Base-by-base conservation (phyloP, 1,284 basidiomycete species). In the Coniophora puteana region DNA sequence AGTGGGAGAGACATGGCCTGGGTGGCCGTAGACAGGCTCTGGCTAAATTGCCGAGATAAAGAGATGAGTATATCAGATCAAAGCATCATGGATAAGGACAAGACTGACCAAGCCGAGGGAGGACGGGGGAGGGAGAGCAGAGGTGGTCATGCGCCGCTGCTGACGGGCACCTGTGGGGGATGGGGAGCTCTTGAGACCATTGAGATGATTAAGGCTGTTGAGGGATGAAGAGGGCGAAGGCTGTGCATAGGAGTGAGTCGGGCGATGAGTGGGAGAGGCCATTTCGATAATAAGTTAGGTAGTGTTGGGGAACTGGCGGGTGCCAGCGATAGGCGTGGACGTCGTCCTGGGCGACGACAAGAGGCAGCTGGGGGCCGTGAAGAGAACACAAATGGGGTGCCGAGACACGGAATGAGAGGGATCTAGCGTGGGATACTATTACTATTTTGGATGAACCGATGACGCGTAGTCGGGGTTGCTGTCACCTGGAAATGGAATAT, bases 11-110 rank as follows among this genome's bases (percentile, higher is more conserved):
- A n/a, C 16, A 16, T 37, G 42, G 17, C 28, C 36, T 1, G 61
- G 59, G 11, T 62, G 56, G 38, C 60, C 60, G 25, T 46, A 64
- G 37, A 59, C 58, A 4, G 61, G 58, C 42, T 64, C 58, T 37
- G 60, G 58, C 58, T 64, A 36, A 30, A 31, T 36, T 21, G 37
- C 23, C 16, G 26, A 14, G 47, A 39, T 39, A 45, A 46, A 49
- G 23, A 60, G 49, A 35, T 20, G 35, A n/a, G 21, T n/a, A 40
- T 22, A 17, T 8, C 22, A n/a, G 8, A 13, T 18, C 4, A n/a
- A 40, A 6, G 39, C 1, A 11, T 5, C 21, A 41, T 22, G 18
- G 25, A 25, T 20, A 8, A 40, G 17, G 11, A 7, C 21, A n/a
- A 10, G 10, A 27, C 26, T 27, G 41, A 59, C 57, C 48, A 59